phyloP scores from a whole-genome alignment of 805 yeast genomes.

The Saccharomycopsis malanga region DNA sequence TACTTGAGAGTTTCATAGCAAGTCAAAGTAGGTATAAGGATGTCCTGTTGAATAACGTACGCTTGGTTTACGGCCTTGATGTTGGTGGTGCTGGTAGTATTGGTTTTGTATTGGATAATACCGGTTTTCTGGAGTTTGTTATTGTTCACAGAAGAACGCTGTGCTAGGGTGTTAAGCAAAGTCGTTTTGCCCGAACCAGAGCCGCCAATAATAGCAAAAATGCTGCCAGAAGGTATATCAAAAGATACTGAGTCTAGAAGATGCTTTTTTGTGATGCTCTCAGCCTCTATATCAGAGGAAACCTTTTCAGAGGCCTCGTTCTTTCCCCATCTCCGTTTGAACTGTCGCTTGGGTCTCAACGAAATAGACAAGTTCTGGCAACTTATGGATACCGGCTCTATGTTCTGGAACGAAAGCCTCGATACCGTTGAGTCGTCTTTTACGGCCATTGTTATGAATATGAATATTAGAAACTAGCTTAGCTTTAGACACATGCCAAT shows the following conservation, averaged over 20 bases:
- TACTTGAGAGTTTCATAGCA: slow-evolving; percentile 61
- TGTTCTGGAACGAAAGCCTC: neutral
- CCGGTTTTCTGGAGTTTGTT: slow-evolving; percentile 9
- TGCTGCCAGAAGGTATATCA: slow-evolving; percentile 50
- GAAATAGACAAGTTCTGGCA: neutral
- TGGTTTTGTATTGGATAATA: slow-evolving; percentile 6
- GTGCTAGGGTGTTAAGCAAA: slow-evolving; percentile 56
- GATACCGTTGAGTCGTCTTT: neutral
- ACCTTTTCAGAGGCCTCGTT: neutral
- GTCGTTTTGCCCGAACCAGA: slow-evolving; percentile 88
- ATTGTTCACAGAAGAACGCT: slow-evolving; percentile 31
- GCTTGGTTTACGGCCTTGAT: slow-evolving; percentile 37
- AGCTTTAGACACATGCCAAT: no score
- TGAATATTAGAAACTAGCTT: no score
- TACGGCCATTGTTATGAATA: neutral
- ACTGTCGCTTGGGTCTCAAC: neutral
- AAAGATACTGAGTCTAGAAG: slow-evolving; percentile 38
- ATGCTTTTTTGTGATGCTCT: neutral
- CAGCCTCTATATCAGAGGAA: neutral
- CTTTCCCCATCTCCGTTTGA: no score
- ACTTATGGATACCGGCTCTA: slow-evolving; percentile 4
- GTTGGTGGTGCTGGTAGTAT: slow-evolving; percentile 1
- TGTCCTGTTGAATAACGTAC: slow-evolving; percentile 72
- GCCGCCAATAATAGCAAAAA: slow-evolving; percentile 81
- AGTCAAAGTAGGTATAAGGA: slow-evolving; percentile 62